Evolutionary conservation across 2,329 filamentous ascomycete species (phyloP).

Genomic region (Oidium heveae): DNA sequence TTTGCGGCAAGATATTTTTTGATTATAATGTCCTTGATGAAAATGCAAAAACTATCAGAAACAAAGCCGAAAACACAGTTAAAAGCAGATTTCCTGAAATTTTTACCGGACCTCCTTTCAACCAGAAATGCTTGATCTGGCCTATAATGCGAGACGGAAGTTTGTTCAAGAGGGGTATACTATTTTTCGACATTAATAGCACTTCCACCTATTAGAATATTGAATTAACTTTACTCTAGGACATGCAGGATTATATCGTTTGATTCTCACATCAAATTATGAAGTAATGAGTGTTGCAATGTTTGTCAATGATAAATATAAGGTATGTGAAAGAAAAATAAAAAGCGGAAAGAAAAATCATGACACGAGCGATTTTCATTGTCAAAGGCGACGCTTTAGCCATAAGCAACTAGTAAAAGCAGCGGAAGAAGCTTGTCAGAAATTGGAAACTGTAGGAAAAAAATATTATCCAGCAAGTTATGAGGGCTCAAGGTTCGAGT

Average conservation of each 20-base stretch:
- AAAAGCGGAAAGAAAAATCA: neutral
- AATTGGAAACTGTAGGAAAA: neutral
- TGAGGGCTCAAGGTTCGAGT: neutral
- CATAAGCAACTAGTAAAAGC: neutral
- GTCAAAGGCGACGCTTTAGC: neutral
- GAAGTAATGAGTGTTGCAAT: neutral
- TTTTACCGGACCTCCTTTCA: no score
- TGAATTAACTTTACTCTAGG: neutral
- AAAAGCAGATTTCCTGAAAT: no score
- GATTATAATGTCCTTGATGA: no score
- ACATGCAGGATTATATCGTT: neutral
- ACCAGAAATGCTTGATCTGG: no score
- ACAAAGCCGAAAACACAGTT: no score
- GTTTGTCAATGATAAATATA: neutral
- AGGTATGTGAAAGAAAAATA: neutral
- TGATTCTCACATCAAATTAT: neutral
- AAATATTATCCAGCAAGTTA: neutral
- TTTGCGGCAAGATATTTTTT: no score
- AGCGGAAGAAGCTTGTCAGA: neutral
- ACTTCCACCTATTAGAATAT: no score
- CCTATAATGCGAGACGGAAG: no score
- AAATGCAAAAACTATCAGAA: no score
- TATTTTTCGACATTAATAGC: no score
- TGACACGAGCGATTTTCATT: neutral
- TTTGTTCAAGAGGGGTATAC: no score